Evolutionary conservation across 257 asterid genomes (phyloP), one percentile per base, ranked within the genome.

Genomic region (Solanum etuberosum): DNA sequence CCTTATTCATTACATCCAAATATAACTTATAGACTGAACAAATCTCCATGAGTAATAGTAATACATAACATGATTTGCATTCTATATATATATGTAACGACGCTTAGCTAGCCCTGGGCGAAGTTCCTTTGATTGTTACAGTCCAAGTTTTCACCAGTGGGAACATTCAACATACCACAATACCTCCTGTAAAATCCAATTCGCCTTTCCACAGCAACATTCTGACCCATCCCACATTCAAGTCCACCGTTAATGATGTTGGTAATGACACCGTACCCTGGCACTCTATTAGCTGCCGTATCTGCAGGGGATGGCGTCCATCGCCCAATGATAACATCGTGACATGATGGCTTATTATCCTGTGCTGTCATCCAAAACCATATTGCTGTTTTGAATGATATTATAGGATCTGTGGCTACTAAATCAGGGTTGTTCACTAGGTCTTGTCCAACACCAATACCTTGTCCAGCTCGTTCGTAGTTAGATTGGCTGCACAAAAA

Each of bases 291-390:
- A 5, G 91, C 93, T 1, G 90, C 5, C 7, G 9, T 54, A 74
- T 91, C 93, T 0, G 76, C 65, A 0, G 21, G 2, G 2, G 91
- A 89, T 8, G 93, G 93, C 21, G 68, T 89, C 93, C 92, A 91
- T 18, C 25, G 38, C n/a, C 93, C 92, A 2, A 46, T 83, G 18
- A 89, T 89, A 34, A 88, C 93, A 2, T 27, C 48, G 43, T 91
- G 91, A 82, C 88, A 27, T 3, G 93, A 91, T 10, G 92, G 93
- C 72, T 89, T 89, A 37, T 87, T 87, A 0, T 32, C 43, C 37
- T 91, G 93, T 29, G 91, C 85, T 54, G 91, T 89, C 93, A 87
- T 91, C 92, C 92, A 91, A 23, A 88, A 89, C 93, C 93, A 91
- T 25, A 91, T 31, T 16, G 93, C 93, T 31, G 90, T 88, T 57